Percentiles rank a stretch among this genome's conserved stretches.
These are phyloP conservation scores for Colletotrichum spaethianum DNA, from an alignment of 2,329 filamentous ascomycete genomes.

Conservation along the genomic window DNA sequence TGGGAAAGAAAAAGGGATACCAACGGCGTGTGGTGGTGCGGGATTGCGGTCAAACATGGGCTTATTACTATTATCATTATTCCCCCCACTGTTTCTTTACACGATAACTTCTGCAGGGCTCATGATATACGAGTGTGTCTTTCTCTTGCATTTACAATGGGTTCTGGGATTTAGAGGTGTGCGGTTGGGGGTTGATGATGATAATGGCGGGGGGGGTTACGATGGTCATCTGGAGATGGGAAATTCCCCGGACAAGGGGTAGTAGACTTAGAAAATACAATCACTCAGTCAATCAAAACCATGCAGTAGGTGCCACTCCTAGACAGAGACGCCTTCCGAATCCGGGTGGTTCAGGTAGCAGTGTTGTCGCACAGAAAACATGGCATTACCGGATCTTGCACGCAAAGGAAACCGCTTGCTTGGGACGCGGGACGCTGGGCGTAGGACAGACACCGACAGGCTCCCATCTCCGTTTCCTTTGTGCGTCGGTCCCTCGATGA, in stretches of 20 bases:
- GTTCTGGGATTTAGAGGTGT: background rate
- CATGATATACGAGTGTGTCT: constrained; percentile 15
- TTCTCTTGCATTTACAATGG: constrained; percentile 5
- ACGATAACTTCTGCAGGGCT: background rate
- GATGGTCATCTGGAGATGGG: background rate
- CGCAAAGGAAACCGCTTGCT: background rate
- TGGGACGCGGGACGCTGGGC: background rate
- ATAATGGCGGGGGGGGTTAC: background rate
- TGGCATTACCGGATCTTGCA: background rate
- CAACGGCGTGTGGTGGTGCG: background rate
- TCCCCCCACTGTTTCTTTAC: background rate
- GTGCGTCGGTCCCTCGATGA: background rate
- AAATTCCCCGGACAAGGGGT: background rate
- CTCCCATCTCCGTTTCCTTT: background rate
- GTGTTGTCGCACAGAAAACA: background rate
- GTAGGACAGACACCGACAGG: background rate
- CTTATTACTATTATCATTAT: too few relatives aligned
- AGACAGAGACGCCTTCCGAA: background rate
- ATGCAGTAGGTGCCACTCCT: background rate
- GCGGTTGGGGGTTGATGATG: background rate
- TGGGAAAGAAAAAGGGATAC: background rate
- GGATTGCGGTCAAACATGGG: background rate
- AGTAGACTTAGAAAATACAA: background rate
- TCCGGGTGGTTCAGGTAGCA: background rate
- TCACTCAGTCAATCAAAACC: background rate